Percentiles rank a stretch among this genome's conserved stretches.
These are phyloP conservation scores for Alectoria sarmentosa DNA, from an alignment of 495 filamentous ascomycete genomes.

Conservation along the genomic window DNA sequence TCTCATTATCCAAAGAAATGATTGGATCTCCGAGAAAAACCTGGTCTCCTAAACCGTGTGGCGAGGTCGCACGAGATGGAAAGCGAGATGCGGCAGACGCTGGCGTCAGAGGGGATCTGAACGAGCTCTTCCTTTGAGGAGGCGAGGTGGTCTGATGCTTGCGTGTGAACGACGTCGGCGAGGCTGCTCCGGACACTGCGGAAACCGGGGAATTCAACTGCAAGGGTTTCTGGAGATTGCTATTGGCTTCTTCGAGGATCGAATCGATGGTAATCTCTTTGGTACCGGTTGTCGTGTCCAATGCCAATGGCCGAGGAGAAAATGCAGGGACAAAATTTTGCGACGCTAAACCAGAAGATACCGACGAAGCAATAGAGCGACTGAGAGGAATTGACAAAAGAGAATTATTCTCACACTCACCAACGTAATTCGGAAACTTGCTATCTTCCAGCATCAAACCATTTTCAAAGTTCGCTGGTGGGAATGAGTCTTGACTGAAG, in stretches of 20 bases:
- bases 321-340: slow-evolving; percentile 24
- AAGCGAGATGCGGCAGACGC: slow-evolving; percentile 40
- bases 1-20: slow-evolving; percentile 1
- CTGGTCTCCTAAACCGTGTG: neutral
- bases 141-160: slow-evolving; percentile 9
- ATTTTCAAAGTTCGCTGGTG: slow-evolving; percentile 48
- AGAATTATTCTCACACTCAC: slow-evolving; percentile 58
- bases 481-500: slow-evolving; percentile 39
- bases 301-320: slow-evolving; percentile 23
- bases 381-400: slow-evolving; percentile 21
- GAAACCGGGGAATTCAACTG: slow-evolving; percentile 31
- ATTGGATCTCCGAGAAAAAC: neutral
- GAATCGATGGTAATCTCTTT: slow-evolving; percentile 27
- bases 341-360: slow-evolving; percentile 32
- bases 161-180: slow-evolving; percentile 25
- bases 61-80: slow-evolving; percentile 19
- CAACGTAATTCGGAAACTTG: slow-evolving; percentile 62
- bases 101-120: slow-evolving; percentile 46
- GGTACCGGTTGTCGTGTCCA: slow-evolving; percentile 17
- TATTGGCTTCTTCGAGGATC: slow-evolving; percentile 31
- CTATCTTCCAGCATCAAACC: slow-evolving; percentile 48
- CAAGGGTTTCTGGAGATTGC: slow-evolving; percentile 25
- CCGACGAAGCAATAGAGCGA: slow-evolving; percentile 14
- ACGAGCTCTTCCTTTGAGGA: slow-evolving; percentile 31
- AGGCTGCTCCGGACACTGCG: slow-evolving; percentile 22